Evolutionary conservation across 306 rosid genomes (phyloP).

Genomic region (Hylodesmum podocarpum): DNA sequence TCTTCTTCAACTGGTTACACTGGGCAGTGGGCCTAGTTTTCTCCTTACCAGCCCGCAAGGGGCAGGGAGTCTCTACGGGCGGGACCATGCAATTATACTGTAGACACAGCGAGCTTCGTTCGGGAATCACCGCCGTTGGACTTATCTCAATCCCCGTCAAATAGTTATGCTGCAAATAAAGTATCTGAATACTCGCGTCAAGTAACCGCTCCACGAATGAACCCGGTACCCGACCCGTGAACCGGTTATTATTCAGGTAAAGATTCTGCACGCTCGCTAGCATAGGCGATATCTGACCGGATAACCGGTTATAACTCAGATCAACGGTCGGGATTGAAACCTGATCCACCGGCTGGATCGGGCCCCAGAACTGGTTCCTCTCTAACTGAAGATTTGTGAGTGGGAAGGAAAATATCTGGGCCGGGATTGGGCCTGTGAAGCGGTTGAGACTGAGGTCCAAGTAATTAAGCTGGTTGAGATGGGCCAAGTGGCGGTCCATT

Average conservation of each 20-base stretch:
- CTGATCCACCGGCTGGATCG: conserved; percentile 56
- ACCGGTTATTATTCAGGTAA: conserved; percentile 84
- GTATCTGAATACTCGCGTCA: conserved; percentile 64
- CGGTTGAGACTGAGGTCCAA: conserved; percentile 83
- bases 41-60: conserved; percentile 73
- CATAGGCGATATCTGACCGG: conserved; percentile 70
- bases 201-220: conserved; percentile 70
- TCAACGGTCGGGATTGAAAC: conserved; percentile 79
- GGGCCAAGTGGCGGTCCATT: conserved; percentile 56
- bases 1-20: conserved; percentile 73
- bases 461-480: conserved; percentile 65
- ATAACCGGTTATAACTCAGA: conserved; percentile 76
- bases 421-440: conserved; percentile 74
- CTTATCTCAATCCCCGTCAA: conserved; percentile 87
- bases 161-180: conserved; percentile 89
- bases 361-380: conserved; percentile 68
- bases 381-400: conserved; percentile 67
- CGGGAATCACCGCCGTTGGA: conserved; percentile 95
- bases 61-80: conserved; percentile 86
- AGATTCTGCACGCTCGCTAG: conserved; percentile 80
- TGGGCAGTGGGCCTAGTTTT: conserved; percentile 74
- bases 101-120: conserved; percentile 84
- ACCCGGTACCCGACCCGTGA: conserved; percentile 80
- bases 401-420: conserved; percentile 72
- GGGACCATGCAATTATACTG: conserved; percentile 99